Evolutionary conservation across 2,329 filamentous ascomycete genomes (phyloP), one percentile per base, ranked within the genome.

Genomic region (Epicoccum sorghinum): DNA sequence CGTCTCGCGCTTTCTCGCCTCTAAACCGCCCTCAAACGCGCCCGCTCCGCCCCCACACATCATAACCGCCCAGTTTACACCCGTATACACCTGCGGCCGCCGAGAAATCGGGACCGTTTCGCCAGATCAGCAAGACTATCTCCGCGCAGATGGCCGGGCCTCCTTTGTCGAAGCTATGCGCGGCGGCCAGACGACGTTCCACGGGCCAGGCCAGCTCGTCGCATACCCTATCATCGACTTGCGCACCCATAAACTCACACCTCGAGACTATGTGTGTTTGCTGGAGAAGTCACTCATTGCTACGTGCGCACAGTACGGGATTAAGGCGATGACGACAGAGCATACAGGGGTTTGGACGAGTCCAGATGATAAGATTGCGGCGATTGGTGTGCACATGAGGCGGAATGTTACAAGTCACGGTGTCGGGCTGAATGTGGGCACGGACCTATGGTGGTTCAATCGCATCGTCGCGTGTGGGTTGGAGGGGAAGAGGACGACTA

Each of bases 201-300:
- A 99, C 72, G 95, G 93, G 0, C 95, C 93, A 0, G 93, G 93
- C 0, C 95, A 99, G 73, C 78, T 96, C 43, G 90, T 97, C 32
- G 86, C 93, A n/a, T 99, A 96, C 80, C 91, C 93, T 3, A 85
- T 97, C 45, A 73, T 96, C n/a, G 91, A 96, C 73, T 82, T 98
- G 52, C 85, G 85, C 49, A 81, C 83, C 9, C 83, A 91, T 61
- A 77, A 78, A 0, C 78, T 95, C 18, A 87, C 84, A 4, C 88
- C 95, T 10, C 80, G 90, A 14, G 85, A 84, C 57, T 96, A 96
- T 75, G 89, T 96, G 5, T 82, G 86, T 32, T 75, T 92, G 29
- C 82, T 99, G 1, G 93, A 99, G 72, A 81, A 86, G 56, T 86
- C 85, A 0, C 88, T 96, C 0, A 89, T 91, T 35, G 82, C 83